Conservation (phyloP, 129 eudicot species). For the Escallonia rubra region DNA sequence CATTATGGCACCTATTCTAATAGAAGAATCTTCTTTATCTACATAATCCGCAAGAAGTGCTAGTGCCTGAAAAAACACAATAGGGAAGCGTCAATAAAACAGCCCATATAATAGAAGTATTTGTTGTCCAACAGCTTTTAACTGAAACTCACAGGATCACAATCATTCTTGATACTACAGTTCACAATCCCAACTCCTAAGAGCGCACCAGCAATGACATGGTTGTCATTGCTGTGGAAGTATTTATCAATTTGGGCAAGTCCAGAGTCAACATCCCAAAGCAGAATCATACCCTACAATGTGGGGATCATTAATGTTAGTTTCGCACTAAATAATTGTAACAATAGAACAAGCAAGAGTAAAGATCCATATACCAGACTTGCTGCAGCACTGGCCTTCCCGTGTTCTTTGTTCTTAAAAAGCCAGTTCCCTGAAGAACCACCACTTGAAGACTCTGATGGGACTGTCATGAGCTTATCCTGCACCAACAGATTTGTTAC, state of each 20-base stretch:
- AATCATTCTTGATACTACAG: slow-evolving; percentile 85
- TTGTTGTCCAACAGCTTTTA: not conserved
- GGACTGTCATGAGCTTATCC: slow-evolving; percentile 93
- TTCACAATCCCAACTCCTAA: slow-evolving; percentile 95
- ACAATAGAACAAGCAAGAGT: not conserved
- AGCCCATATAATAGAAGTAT: not conserved
- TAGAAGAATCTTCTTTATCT: slow-evolving; percentile 81
- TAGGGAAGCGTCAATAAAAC: not conserved
- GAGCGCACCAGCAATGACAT: slow-evolving; percentile 86
- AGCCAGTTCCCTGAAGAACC: slow-evolving; percentile 87
- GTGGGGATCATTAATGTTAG: not conserved
- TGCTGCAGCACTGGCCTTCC: slow-evolving; percentile 99
- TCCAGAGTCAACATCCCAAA: slow-evolving; percentile 98
- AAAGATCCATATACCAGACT: slow-evolving; percentile 65
- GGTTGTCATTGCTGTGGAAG: slow-evolving; percentile 86
- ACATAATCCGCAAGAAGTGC: slow-evolving; percentile 89
- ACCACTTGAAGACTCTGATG: slow-evolving; percentile 79
- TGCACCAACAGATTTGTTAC: slow-evolving; percentile 19
- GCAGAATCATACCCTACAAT: slow-evolving; percentile 82
- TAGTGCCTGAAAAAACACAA: slow-evolving; percentile 53
- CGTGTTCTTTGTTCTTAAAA: slow-evolving; percentile 96
- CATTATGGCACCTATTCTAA: slow-evolving; percentile 93
- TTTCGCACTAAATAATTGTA: not conserved
- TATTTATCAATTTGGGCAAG: slow-evolving; percentile 97
- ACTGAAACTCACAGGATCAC: slow-evolving; percentile 74